Evolutionary conservation across 2,329 filamentous ascomycete genomes (phyloP).

Genomic region (Dactylellina cionopaga): DNA sequence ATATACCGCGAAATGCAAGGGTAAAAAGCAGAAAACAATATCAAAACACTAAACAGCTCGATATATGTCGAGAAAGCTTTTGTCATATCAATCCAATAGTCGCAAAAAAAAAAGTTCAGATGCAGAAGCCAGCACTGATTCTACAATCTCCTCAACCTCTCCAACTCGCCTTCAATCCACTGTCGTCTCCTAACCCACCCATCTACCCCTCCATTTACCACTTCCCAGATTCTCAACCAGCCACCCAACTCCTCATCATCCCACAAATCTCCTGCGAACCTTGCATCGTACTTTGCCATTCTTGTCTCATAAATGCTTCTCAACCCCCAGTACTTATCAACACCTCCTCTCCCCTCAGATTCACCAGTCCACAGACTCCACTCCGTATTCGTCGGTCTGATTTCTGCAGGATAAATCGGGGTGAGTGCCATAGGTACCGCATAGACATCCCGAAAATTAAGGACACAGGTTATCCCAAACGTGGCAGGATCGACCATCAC

Average conservation of each 20-base stretch:
- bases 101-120: too few species aligned
- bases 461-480: conserved; percentile 33
- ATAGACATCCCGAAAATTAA: conserved; percentile 41
- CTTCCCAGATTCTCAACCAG: conserved; percentile 41
- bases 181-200: conserved; percentile 22
- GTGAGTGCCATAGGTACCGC: conserved; percentile 35
- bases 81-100: neutral
- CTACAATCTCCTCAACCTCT: conserved; percentile 27
- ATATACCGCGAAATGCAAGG: too few species aligned
- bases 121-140: neutral
- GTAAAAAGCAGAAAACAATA: too few species aligned
- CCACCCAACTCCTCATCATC: conserved; percentile 46
- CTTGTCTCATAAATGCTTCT: conserved; percentile 48
- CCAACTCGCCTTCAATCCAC: conserved; percentile 46
- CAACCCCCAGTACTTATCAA: conserved; percentile 42
- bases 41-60: too few species aligned
- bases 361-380: conserved; percentile 45
- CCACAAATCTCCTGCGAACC: conserved; percentile 46
- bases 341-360: conserved; percentile 4
- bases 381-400: conserved; percentile 35
- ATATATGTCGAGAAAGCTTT: neutral
- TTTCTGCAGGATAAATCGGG: conserved; percentile 26
- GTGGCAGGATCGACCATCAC: conserved; percentile 39
- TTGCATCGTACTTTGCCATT: conserved; percentile 48
- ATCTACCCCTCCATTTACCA: conserved; percentile 39